Evolutionary conservation across 345 rosid species (phyloP).

Genomic region (Geranium brycei): DNA sequence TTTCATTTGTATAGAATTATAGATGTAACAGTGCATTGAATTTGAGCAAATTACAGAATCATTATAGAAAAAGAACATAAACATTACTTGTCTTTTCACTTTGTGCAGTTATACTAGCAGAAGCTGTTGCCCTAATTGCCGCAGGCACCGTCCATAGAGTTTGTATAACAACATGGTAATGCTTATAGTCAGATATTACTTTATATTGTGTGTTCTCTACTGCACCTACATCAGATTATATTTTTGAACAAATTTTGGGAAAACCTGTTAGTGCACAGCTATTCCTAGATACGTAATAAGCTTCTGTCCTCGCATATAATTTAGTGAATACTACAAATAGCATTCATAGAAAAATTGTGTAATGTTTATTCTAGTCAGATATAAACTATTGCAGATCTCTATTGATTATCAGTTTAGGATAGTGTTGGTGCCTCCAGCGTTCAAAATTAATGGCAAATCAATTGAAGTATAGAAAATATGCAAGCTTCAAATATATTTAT

Average conservation of each 20-base stretch:
- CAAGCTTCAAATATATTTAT: no score
- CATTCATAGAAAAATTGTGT: no score
- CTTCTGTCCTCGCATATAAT: background rate
- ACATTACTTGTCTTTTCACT: background rate
- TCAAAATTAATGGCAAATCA: no score
- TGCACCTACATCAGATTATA: background rate
- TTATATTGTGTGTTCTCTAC: background rate
- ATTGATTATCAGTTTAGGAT: no score
- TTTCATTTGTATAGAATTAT: no score
- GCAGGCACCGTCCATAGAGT: constrained; percentile 70
- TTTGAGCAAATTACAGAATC: background rate
- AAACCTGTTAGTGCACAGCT: background rate
- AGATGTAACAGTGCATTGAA: background rate
- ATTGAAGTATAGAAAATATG: no score
- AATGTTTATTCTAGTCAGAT: background rate
- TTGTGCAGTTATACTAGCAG: constrained; percentile 54
- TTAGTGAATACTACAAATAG: background rate
- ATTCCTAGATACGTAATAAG: background rate
- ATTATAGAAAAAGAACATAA: background rate
- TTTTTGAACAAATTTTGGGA: background rate
- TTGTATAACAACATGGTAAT: constrained; percentile 80
- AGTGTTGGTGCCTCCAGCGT: no score
- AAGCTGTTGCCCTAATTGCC: constrained; percentile 53
- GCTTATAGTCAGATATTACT: background rate
- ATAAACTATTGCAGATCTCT: no score